Evolutionary conservation across 108 stramenopile species (phyloP), one percentile per base, ranked within the genome.

Genomic region (Pseudonitzschia pungens): DNA sequence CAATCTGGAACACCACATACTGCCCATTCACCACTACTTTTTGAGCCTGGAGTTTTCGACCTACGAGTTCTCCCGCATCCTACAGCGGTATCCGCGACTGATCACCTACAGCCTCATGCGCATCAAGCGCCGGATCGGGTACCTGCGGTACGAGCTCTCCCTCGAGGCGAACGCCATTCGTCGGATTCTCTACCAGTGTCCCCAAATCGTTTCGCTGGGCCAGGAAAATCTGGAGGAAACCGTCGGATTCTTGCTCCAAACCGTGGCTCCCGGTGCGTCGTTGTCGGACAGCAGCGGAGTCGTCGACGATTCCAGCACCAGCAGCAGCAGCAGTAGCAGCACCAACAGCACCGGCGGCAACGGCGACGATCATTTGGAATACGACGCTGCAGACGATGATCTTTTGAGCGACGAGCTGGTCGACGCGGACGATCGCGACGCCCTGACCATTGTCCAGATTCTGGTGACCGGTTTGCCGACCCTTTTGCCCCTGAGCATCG

Each of bases 391-490:
- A 36, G 45, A 48, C 45, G 45, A 18, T 2, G 45, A 18, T 4
- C 27, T 58, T 31, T 5, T 12, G 45, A 12, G 16, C 45, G 36
- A 65, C 36, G 64, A 48, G 8, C 31, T 48, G 45, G 12, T 48
- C 22, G 45, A 67, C 1, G 9, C 43, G 45, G 66, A 67, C 44
- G 44, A 67, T 29, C 45, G 44, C 21, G 66, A 67, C 24, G 31
- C 53, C 32, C 28, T 69, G 69, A 9, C 40, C 7, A 62, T 62
- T 40, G 29, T 89, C 27, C 78, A 80, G 4, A 76, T 75, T 40
- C 74, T 94, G 33, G 54, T 94, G 12, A 68, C 84, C 5, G 85
- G 89, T 8, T 86, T 89, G 88, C 93, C 93, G 4, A 86, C 87
- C 0, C 18, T 94, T 22, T 55, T 94, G 41, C 40, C 68, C 59